phyloP scores from a whole-genome alignment of 495 filamentous ascomycete species.

The Pyronema domesticum region DNA sequence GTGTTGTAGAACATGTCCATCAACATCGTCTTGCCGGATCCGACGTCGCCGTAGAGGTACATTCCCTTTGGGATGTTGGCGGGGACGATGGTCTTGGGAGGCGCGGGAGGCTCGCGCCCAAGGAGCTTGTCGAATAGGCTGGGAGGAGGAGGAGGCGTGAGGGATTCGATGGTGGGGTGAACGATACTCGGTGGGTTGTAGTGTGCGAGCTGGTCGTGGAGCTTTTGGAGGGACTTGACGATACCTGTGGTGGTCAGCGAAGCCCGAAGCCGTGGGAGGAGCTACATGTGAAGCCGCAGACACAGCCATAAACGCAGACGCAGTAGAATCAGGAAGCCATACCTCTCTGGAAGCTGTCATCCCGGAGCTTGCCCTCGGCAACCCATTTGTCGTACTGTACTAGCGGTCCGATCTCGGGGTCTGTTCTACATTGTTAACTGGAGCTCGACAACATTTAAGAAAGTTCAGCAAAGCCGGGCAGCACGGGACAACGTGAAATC shows the following conservation, averaged over 20 bases:
- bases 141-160: slow-evolving; percentile 30
- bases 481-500: background rate
- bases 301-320: no score
- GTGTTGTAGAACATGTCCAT: slow-evolving; percentile 99
- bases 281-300: background rate
- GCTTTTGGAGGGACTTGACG: slow-evolving; percentile 69
- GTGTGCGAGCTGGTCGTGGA: slow-evolving; percentile 62
- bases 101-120: slow-evolving; percentile 29
- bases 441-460: no score
- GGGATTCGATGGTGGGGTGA: slow-evolving; percentile 56
- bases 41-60: slow-evolving; percentile 94
- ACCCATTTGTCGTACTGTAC: slow-evolving; percentile 77
- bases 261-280: background rate
- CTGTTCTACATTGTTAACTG: background rate
- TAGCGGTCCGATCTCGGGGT: slow-evolving; percentile 43
- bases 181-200: slow-evolving; percentile 58
- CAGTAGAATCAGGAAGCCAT: background rate
- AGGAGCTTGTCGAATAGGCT: slow-evolving; percentile 53
- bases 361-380: slow-evolving; percentile 46
- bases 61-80: slow-evolving; percentile 64
- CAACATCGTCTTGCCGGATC: slow-evolving; percentile 97
- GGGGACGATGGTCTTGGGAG: slow-evolving; percentile 38
- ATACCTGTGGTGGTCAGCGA: slow-evolving; percentile 39
- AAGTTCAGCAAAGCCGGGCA: background rate
- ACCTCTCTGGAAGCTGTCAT: slow-evolving; percentile 88